These are phyloP conservation scores for Opeltia flavorubescens DNA, from an alignment of 495 filamentous ascomycete genomes.

Conservation along the genomic window DNA sequence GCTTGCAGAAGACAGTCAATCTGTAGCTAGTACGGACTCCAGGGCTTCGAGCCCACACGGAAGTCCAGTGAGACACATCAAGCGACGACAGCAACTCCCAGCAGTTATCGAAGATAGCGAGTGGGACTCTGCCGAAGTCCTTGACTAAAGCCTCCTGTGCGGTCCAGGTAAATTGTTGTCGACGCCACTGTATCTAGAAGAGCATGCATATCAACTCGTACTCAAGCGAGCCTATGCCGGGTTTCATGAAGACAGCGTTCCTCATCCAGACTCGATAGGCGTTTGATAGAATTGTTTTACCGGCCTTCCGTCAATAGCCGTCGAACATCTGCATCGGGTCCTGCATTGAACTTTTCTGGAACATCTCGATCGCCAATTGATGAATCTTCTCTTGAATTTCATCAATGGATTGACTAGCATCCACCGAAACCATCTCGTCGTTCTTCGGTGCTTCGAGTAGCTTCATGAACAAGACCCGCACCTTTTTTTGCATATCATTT, in stretches of 20 bases:
- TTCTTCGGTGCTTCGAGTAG: conserved; percentile 26
- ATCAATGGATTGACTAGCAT: conserved; percentile 38
- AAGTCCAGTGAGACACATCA: conserved; percentile 10
- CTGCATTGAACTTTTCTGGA: conserved; percentile 24
- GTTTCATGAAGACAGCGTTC: too few relatives aligned
- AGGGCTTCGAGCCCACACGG: conserved; percentile 14
- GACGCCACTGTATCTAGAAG: too few relatives aligned
- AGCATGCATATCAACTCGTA: too few relatives aligned
- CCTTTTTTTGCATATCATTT: conserved; percentile 64
- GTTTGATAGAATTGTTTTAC: too few relatives aligned
- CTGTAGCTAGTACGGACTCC: conserved; percentile 19
- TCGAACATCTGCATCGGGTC: conserved; percentile 17
- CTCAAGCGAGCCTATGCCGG: too few relatives aligned
- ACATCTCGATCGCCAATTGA: conserved; percentile 36
- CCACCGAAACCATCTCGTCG: conserved; percentile 28
- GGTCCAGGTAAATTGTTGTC: too few relatives aligned
- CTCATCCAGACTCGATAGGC: too few relatives aligned
- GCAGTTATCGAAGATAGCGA: conserved; percentile 51
- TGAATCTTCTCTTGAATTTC: conserved; percentile 46
- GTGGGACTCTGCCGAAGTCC: conserved; percentile 33
- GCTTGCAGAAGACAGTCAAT: conserved; percentile 16
- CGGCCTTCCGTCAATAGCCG: not conserved
- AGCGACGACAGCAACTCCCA: conserved; percentile 17
- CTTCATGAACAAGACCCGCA: conserved; percentile 54
- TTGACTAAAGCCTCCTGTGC: conserved; percentile 33